Conservation (phyloP, 495 filamentous ascomycete genomes). For the Hypoxylon subgilvum region DNA sequence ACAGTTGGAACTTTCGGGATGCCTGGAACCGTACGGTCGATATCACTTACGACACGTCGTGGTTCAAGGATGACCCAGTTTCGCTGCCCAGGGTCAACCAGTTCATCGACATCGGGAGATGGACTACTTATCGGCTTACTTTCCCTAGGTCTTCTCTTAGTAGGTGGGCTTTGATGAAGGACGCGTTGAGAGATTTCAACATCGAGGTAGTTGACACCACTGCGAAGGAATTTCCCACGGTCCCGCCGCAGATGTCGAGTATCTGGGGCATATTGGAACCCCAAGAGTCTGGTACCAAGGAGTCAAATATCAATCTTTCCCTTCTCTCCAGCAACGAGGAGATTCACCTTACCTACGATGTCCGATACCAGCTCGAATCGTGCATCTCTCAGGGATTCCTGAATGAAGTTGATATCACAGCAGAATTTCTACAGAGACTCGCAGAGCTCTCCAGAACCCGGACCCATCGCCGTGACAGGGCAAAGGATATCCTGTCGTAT, state of each 20-base stretch:
- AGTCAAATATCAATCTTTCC: constrained; percentile 39
- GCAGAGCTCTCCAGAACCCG: constrained; percentile 47
- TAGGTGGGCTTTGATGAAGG: constrained; percentile 52
- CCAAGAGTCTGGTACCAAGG: constrained; percentile 6
- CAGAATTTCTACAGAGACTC: constrained; percentile 68
- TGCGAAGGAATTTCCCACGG: constrained; percentile 39
- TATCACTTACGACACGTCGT: constrained; percentile 59
- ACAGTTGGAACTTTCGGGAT: constrained; percentile 69
- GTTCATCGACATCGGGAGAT: constrained; percentile 79
- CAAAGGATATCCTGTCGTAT: constrained; percentile 48
- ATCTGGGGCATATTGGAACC: constrained; percentile 67
- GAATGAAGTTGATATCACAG: constrained; percentile 75
- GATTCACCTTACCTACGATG: constrained; percentile 66
- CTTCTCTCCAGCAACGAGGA: constrained; percentile 46
- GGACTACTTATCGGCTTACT: constrained; percentile 69
- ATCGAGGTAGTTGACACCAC: constrained; percentile 52
- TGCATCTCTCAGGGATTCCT: constrained; percentile 82
- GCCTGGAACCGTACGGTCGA: constrained; percentile 79
- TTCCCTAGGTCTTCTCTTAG: constrained; percentile 45
- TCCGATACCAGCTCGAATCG: constrained; percentile 90
- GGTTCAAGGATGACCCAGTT: constrained; percentile 51
- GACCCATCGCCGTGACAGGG: constrained; percentile 40
- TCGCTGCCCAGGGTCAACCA: constrained; percentile 62
- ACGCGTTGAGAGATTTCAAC: constrained; percentile 76
- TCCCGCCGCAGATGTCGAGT: constrained; percentile 26